Evolutionary conservation across 306 rosid species (phyloP).

Genomic region (Mimosa bimucronata): DNA sequence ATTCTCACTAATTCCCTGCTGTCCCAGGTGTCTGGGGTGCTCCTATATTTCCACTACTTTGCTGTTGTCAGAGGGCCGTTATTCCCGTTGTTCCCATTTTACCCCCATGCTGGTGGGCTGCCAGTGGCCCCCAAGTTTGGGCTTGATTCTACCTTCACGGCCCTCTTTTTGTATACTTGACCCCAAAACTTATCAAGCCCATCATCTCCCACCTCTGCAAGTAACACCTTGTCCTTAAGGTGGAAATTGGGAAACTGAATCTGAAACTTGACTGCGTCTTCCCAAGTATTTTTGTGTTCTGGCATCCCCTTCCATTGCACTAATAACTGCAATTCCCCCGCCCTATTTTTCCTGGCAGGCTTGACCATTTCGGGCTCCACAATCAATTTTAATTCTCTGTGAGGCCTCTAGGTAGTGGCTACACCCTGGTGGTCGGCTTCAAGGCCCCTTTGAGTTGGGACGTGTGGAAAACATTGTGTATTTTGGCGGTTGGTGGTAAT

Average conservation of each 20-base stretch:
- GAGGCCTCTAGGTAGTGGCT: not conserved
- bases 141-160: no score
- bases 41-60: no score
- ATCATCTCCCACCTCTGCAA: not conserved
- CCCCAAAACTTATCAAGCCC: not conserved
- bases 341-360: fast-evolving
- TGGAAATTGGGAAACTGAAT: no score
- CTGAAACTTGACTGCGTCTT: no score
- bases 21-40: no score
- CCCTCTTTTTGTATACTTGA: no score
- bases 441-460: not conserved
- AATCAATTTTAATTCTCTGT: not conserved
- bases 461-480: not conserved
- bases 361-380: not conserved
- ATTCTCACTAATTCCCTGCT: no score
- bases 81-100: no score
- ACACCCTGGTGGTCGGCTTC: fast-evolving
- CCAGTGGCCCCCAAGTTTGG: no score
- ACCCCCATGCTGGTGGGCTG: no score
- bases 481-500: not conserved
- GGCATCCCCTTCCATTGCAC: not conserved
- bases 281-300: not conserved
- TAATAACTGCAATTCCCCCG: not conserved
- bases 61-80: no score
- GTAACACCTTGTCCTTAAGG: no score